phyloP scores from a whole-genome alignment of 805 yeast genomes.

The Huiozyma sinensis region DNA sequence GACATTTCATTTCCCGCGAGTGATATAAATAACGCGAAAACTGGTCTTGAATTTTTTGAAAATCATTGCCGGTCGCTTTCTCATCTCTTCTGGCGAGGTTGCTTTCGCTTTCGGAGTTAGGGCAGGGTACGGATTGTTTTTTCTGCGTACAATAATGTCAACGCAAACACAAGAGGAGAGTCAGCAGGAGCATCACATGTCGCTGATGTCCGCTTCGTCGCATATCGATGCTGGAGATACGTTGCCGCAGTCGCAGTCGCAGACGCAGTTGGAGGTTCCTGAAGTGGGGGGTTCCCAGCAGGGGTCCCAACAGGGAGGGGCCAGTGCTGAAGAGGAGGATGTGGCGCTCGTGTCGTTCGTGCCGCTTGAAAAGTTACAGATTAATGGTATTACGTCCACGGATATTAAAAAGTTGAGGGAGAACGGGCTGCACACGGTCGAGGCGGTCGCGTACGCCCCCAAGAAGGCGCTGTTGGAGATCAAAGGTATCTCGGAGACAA shows the following conservation, averaged over 20 bases:
- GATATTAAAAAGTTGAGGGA: conserved; percentile 76
- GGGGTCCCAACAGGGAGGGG: conserved; percentile 13
- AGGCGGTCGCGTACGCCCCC: conserved; percentile 88
- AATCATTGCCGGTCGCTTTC: background rate
- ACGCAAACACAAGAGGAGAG: conserved; percentile 7
- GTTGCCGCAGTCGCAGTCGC: background rate
- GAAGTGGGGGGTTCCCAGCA: background rate
- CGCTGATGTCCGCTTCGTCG: conserved; percentile 20
- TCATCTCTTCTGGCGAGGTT: background rate
- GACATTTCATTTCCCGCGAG: background rate
- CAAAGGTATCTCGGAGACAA: conserved; percentile 91
- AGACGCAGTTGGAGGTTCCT: background rate
- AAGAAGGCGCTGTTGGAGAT: conserved; percentile 64
- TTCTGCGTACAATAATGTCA: background rate
- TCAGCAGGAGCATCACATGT: conserved; percentile 3
- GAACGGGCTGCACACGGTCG: conserved; percentile 82
- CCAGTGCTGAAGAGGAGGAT: conserved; percentile 36
- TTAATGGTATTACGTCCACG: conserved; percentile 73
- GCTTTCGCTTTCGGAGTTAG: background rate
- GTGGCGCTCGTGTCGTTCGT: conserved; percentile 31
- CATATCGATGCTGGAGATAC: conserved; percentile 8
- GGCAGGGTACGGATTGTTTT: background rate
- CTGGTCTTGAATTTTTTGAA: background rate
- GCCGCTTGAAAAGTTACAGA: conserved; percentile 34
- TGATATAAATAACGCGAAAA: background rate